Evolutionary conservation across 148 eudicot genomes (phyloP), one percentile per base, ranked within the genome.

Genomic region (Vaccinium darrowii): DNA sequence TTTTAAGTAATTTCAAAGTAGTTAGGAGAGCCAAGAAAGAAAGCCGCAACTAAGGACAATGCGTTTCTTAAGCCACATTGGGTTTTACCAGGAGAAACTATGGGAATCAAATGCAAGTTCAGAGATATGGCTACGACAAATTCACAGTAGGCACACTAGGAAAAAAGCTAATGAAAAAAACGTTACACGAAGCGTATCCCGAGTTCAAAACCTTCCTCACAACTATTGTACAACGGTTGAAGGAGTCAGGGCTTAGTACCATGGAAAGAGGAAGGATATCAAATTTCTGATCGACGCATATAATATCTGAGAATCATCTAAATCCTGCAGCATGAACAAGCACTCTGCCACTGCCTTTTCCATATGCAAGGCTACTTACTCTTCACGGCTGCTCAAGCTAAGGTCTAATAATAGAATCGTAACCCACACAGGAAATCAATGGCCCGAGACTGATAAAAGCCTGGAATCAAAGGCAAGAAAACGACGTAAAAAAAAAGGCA

Each of bases 331-430:
- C 15, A 77, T 19, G 27, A 57, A 77, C 33, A 77, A 77, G 62
- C 43, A 53, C 7, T 52, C 36, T 78, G 36, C 5, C 6, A 6
- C 52, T 74, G 51, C 27, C 54, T 19, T 49, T 49, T 8, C 78
- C 50, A 74, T 36, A 39, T 73, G 50, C 52, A 18, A 49, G 6
- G 21, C 54, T 9, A 47, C 14, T 23, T 21, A 76, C 50, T 47
- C 53, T 21, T 43, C 79, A 76, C 16, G 79, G 56, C 14, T 76
- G 78, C 79, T 49, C 79, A 76, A 76, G 33, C n/a, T 76, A 47
- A 8, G 6, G 18, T 3, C 8, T 71, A 11, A 33, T 4, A 36
- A 33, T 13, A 76, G 9, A 76, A 76, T 47, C 6, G 8, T 8
- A 76, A 76, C 13, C 14, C 56, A 76, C 56, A 50, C 1, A 47